Evolutionary conservation across 202 grass and related monocot genomes (phyloP), one percentile per base, ranked within the genome.

Genomic region (Brachypodium distachyon): DNA sequence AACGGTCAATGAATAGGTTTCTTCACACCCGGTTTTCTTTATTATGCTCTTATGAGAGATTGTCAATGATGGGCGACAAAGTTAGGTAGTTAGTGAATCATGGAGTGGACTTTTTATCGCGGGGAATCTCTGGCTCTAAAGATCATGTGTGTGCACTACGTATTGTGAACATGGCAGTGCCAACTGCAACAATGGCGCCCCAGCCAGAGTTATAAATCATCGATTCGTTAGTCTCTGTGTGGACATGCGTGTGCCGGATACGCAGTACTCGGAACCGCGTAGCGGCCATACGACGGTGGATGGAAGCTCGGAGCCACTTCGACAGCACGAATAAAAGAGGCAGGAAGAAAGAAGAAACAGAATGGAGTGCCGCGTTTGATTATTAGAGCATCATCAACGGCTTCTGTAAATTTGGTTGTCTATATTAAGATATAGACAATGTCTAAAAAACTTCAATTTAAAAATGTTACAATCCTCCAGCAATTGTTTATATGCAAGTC

Each of bases 61-160:
- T 31, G 83, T 73, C 68, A 79, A 74, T 60, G 76, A 32, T 25
- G 18, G 26, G 9, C 6, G 27, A 31, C 22, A 32, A 74, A 60
- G 76, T 80, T 85, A 41, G 61, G 76, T 41, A 42, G 25, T 11
- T n/a, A n/a, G n/a, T 9, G 25, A 74, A 68, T 74, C 64, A 73
- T 79, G 51, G 29, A 54, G 76, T 54, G 58, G 57, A 66, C 75
- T 85, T 83, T 83, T 79, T 17, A 18, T 49, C 67, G 29, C 48
- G 32, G 10, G 69, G 67, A 65, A 84, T 72, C 27, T 64, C 33
- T 25, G 7, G 11, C 27, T 54, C 34, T 14, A 14, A 46, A 81
- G 26, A 49, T 50, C 7, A 29, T 58, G 17, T 58, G 17, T n/a
- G 18, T 14, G 22, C 22, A 27, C n/a, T n/a, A n/a, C n/a, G 63